Evolutionary conservation across 371 early-diverging fungal genomes (phyloP), one percentile per base, ranked within the genome.

Genomic region (Mortierella sp.): DNA sequence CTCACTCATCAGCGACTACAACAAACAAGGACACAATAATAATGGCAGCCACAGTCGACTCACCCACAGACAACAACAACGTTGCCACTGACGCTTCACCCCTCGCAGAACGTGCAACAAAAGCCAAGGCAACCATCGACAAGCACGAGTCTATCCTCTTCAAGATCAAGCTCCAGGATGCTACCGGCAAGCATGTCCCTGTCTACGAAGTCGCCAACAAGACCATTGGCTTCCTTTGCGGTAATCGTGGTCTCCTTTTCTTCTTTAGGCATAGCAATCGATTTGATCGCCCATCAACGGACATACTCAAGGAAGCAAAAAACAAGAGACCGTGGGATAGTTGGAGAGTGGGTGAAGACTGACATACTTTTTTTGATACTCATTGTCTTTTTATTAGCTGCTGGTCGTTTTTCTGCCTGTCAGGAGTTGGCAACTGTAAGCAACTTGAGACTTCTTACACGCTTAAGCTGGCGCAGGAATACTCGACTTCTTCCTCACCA

Each of bases 161-260:
- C 82, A 43, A 70, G 65, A 85, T 85, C 73, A 81, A 85, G 49
- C 72, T 85, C 14, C 79, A 85, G 77, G 82, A 85, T 76, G 82
- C 86, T n/a, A 35, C 51, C 3, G 79, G 82, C 3, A 85, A 85
- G 24, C 76, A 82, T 73, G 82, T 85, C n/a, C 86, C 86, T 16
- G 86, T 85, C 63, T 85, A 82, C 35, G 77, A 82, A 54, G 82
- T 85, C 12, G 86, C 86, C 70, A 77, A 79, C 71, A 85, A 85
- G 75, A 79, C 65, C 29, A 77, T 85, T 24, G 86, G 86, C 12
- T 85, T 85, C 65, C 58, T 85, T 44, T 85, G 86, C 75, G 70
- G 86, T 85, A 82, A 71, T 76, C 1, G 4, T 11, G 29, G 49
- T n/a, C 18, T 55, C n/a, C 11, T 35, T 72, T n/a, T 11, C 41